Evolutionary conservation across 2,329 filamentous ascomycete species (phyloP).

Genomic region (Cladophialophora bantiana): DNA sequence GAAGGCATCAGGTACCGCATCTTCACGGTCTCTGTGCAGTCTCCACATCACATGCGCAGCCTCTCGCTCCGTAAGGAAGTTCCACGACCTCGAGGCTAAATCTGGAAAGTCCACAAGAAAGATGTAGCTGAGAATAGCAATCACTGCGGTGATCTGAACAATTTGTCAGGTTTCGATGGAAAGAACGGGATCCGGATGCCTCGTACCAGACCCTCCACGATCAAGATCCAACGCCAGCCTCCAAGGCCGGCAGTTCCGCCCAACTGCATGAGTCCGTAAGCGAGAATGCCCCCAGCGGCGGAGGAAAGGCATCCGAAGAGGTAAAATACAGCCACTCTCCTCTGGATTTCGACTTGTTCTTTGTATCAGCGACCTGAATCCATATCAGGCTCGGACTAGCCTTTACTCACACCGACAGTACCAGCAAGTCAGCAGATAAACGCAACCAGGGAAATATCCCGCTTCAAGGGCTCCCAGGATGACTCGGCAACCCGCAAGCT

Average conservation of each 20-base stretch:
- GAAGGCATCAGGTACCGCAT: constrained; percentile 58
- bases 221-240: too few relatives aligned
- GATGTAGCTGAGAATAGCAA: constrained; percentile 42
- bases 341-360: constrained; percentile 43
- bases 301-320: constrained; percentile 52
- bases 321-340: constrained; percentile 56
- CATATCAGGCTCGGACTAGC: too few relatives aligned
- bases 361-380: background rate
- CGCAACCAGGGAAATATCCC: constrained; percentile 71
- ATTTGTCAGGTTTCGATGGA: background rate
- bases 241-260: too few relatives aligned
- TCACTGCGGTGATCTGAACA: constrained; percentile 33
- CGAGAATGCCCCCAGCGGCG: too few relatives aligned
- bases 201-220: constrained; percentile 5
- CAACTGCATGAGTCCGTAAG: too few relatives aligned
- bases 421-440: constrained; percentile 63
- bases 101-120: constrained; percentile 46
- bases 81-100: background rate
- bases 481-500: background rate
- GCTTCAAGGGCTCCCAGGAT: constrained; percentile 71
- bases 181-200: constrained; percentile 18
- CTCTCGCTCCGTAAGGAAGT: constrained; percentile 43
- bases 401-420: constrained; percentile 16
- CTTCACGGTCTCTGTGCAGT: constrained; percentile 61
- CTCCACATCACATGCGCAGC: constrained; percentile 47